Base-by-base conservation (phyloP, 2,329 filamentous ascomycete species). In the Penicillium brasilianum region DNA sequence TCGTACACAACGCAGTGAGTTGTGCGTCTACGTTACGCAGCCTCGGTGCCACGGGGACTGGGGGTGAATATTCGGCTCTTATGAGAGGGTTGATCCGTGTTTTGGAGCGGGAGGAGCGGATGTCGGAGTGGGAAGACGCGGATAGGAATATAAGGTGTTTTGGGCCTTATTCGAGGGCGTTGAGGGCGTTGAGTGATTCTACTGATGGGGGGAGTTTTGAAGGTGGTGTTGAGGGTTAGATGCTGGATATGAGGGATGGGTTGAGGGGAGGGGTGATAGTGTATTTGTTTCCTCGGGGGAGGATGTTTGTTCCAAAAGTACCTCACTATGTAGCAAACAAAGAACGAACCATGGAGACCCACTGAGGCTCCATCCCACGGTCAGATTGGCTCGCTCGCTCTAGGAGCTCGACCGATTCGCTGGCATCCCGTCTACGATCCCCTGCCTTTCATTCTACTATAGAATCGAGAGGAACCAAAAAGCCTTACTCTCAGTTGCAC, bases 1-100 rank as follows among this genome's bases (percentile, higher is more conserved):
- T 68, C 48, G 67, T 68, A n/a, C 67, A 69, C 16, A 69, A 66
- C 49, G 60, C 65, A 3, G 66, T 69, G n/a, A 67, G 66, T 54
- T 66, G 65, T 54, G 66, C 66, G 8, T 58, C 67, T 54, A 61
- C 60, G 1, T 46, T 69, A 9, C 60, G 58, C n/a, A 55, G 25
- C 34, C 14, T 59, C 5, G 51, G 43, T 3, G 11, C 44, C 1
- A 49, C 13, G 18, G 22, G 18, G 20, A 2, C 11, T 18, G 22
- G 13, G 22, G 22, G 18, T 9, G 39, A 43, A 22, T 43, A 22
- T 4, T 3, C 39, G 18, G n/a, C 3, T 8, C 20, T 43, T 43
- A 22, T 22, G 36, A 14, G 36, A 4, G 2, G 36, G 14, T 37
- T n/a, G 14, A n/a, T 37, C 14, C 2, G 36, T 37, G 36, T 37